Evolutionary conservation across 108 stramenopile genomes (phyloP), one percentile per base, ranked within the genome.

Genomic region (Skeletonema grethae): DNA sequence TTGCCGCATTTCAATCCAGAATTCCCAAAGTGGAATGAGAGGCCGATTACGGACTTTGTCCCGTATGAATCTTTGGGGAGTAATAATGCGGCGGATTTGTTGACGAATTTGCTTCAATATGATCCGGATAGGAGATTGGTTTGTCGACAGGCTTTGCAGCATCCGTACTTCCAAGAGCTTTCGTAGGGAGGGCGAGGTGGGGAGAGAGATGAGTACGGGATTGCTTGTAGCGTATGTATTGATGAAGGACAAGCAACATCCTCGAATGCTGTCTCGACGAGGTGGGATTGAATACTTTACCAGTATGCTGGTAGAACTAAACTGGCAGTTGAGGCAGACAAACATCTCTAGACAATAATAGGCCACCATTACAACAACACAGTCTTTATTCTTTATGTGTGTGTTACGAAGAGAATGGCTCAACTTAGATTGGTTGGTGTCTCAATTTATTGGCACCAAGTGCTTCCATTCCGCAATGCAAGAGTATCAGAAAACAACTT

Each of bases 1-100:
- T 79, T 99, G 59, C 96, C 97, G 10, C 87, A 98, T 85, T 97
- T 90, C 79, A 91, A 94, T 71, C 86, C 87, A 2, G 87, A 93
- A 61, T 97, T 98, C 76, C 96, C 96, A 7, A 84, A 87, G 67
- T 96, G 95, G 95, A 77, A 81, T 30, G 88, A 91, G 71, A 79
- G 90, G 61, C 82, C 86, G 10, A 90, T 91, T 69, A 93, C 90
- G 7, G 92, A 95, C 61, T 90, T 93, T 72, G 91, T 90, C 45
- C 85, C 90, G 46, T 43, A 82, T 41, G 82, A 88, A 32, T 73
- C 84, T 0, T 69, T 90, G 61, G 92, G 91, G 59, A 88, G 86
- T 35, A 63, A 67, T 41, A 76, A 82, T 70, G 90, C 89, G 4
- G 89, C 83, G 1, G 90, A 91, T 82, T 68, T 95, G 63, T 67